Conservation (phyloP, 1,139 yeast species). For the Taphrina pruni region DNA sequence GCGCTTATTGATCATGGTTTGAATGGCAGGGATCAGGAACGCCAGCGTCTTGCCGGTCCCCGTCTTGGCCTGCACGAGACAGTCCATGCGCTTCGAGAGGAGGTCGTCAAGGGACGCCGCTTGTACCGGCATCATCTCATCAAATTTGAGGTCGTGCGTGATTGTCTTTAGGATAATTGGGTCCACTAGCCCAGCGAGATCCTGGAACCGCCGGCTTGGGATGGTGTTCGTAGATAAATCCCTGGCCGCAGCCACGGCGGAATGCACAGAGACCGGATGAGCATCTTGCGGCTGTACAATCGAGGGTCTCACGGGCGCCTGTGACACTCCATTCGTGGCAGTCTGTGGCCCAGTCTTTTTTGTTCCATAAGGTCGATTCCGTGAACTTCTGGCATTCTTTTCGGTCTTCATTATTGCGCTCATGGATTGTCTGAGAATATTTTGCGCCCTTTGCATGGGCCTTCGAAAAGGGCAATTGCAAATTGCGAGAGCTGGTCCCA, state of each 20-base stretch:
- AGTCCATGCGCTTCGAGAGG: slow-evolving; percentile 92
- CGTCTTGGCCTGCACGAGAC: slow-evolving; percentile 95
- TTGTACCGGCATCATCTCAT: slow-evolving; percentile 89
- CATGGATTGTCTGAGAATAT: neutral
- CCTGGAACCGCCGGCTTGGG: slow-evolving; percentile 20
- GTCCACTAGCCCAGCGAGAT: slow-evolving; percentile 15
- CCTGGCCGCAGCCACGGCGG: slow-evolving; percentile 24
- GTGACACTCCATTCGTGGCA: slow-evolving; percentile 11
- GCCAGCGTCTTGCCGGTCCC: slow-evolving; percentile 98
- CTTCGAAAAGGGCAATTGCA: too few species aligned
- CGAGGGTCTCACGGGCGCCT: slow-evolving; percentile 1
- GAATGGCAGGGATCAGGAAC: slow-evolving; percentile 92
- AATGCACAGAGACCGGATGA: neutral
- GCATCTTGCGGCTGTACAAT: neutral
- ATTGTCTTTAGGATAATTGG: slow-evolving; percentile 38
- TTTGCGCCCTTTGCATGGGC: slow-evolving; percentile 10
- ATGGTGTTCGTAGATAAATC: slow-evolving; percentile 12
- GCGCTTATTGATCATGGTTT: slow-evolving; percentile 85
- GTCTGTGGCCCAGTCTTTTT: neutral
- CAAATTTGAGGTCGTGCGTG: slow-evolving; percentile 77
- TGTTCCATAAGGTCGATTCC: slow-evolving; percentile 17
- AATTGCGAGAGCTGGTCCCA: too few species aligned
- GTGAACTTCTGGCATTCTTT: slow-evolving; percentile 8
- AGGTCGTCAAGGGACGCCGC: slow-evolving; percentile 93
- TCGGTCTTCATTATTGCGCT: slow-evolving; percentile 24